Conservation (phyloP, 768 basidiomycete genomes). For the Botryobasidium botryosum region DNA sequence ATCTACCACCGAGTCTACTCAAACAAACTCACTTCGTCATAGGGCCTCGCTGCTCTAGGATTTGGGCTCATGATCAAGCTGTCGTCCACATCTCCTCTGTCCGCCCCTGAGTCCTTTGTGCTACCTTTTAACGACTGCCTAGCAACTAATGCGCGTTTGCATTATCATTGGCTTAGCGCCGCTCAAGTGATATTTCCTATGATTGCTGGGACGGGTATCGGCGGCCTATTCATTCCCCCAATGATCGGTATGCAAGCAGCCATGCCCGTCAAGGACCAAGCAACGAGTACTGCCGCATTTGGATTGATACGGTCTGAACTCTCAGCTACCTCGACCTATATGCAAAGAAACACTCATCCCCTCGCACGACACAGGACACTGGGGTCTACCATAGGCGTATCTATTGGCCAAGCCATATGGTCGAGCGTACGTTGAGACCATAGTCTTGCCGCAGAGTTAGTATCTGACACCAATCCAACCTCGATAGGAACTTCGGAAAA, state of each 20-base stretch:
- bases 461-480: too few relatives aligned
- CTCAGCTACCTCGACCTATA: too few relatives aligned
- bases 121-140: too few relatives aligned
- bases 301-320: slow-evolving; percentile 15
- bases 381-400: slow-evolving; percentile 17
- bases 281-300: slow-evolving; percentile 15
- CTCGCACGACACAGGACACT: too few relatives aligned
- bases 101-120: too few relatives aligned
- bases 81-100: background rate
- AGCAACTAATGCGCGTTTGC: too few relatives aligned
- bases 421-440: too few relatives aligned
- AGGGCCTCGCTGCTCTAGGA: slow-evolving; percentile 37
- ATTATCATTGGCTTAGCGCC: slow-evolving; percentile 35
- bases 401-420: slow-evolving; percentile 17
- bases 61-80: slow-evolving; percentile 59
- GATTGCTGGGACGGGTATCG: slow-evolving; percentile 44
- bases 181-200: slow-evolving; percentile 46
- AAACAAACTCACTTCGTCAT: too few relatives aligned
- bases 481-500: background rate
- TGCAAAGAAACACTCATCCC: too few relatives aligned
- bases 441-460: slow-evolving; percentile 1
- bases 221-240: slow-evolving; percentile 37
- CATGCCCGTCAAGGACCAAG: slow-evolving; percentile 18
- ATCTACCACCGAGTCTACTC: too few relatives aligned
- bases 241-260: slow-evolving; percentile 14